Evolutionary conservation across 768 basidiomycete species (phyloP), one percentile per base, ranked within the genome.

Genomic region (Pholiota conissans): DNA sequence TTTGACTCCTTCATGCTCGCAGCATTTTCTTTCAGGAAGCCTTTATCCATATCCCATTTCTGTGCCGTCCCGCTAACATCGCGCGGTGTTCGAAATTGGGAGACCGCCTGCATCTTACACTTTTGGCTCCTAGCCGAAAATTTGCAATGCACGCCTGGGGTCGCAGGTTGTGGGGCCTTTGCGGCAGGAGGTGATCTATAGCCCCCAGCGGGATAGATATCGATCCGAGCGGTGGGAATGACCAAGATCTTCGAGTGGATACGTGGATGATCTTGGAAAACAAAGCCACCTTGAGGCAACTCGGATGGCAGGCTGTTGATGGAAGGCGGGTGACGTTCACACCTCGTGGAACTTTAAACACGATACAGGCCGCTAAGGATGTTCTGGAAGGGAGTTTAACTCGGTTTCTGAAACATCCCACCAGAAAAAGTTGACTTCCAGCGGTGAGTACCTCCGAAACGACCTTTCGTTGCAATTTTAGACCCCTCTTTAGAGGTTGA

Each of bases 381-480:
- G 28, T 54, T 54, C 53, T 54, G 30, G 53, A 54, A 54, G 35
- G 53, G 53, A 54, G 8, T 54, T 54, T 32, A 54, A 40, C 53
- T 54, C 53, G 53, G 53, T 45, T 32, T 45, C 40, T 54, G 53
- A 54, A 37, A 54, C 53, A 42, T 34, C 20, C 20, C 29, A 46
- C 26, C 37, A 20, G 39, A 52, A 52, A 39, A 39, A 10, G 13
- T 54, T 27, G 42, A 34, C 27, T 35, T 20, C 26, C 50, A 37
- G 13, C 24, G 16, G 53, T 45, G 27, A 54, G 53, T 54, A 27
- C 42, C 53, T 54, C 53, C 53, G 40, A 45, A 29, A 29, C 22
- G 6, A 30, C 40, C 14, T 40, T 52, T 8, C 26, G 37, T 28
- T 22, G 51, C 35, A 52, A 52, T 37, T 39, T 39, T 39, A 39